Percentiles rank a stretch among this genome's conserved stretches.
phyloP scores from a whole-genome alignment of 768 basidiomycete species.

The Exsudoporus frostii region DNA sequence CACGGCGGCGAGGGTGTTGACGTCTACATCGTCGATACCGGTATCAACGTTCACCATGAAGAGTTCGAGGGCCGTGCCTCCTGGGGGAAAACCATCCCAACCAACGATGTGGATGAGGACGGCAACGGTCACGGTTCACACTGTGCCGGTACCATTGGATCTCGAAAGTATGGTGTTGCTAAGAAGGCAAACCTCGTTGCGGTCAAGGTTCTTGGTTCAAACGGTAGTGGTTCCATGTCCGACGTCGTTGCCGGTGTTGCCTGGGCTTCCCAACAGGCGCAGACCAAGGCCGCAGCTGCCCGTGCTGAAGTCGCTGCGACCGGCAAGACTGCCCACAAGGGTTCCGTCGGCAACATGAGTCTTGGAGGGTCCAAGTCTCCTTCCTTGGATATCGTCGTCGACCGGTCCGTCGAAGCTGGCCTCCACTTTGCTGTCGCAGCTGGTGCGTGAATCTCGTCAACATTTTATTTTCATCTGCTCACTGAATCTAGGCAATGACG shows the following conservation, averaged over 20 bases:
- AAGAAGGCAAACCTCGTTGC: conserved; percentile 88
- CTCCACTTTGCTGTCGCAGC: conserved; percentile 98
- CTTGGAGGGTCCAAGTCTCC: conserved; percentile 93
- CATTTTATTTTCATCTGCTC: background rate
- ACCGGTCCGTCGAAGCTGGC: conserved; percentile 77
- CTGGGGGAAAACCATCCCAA: conserved; percentile 93
- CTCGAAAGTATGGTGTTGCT: conserved; percentile 89
- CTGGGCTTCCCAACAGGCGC: conserved; percentile 64
- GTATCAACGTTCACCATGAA: conserved; percentile 80
- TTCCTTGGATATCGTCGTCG: conserved; percentile 80
- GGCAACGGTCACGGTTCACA: conserved; percentile 96
- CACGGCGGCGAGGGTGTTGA: conserved; percentile 91
- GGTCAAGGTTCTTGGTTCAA: conserved; percentile 92
- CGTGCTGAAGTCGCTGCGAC: conserved; percentile 64
- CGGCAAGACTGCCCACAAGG: conserved; percentile 83
- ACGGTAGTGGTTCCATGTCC: conserved; percentile 92
- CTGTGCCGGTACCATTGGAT: conserved; percentile 96
- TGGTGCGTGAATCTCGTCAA: conserved; percentile 45
- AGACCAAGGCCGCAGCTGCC: conserved; percentile 56
- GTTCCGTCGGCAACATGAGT: conserved; percentile 96
- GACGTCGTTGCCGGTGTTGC: conserved; percentile 88
- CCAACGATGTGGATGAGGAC: conserved; percentile 80
- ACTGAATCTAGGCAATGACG: conserved; percentile 60
- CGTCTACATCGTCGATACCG: conserved; percentile 85
- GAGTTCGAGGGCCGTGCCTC: conserved; percentile 87